These are phyloP conservation scores for Colletotrichum kahawae DNA, from an alignment of 2,329 filamentous ascomycete species.

Conservation along the genomic window DNA sequence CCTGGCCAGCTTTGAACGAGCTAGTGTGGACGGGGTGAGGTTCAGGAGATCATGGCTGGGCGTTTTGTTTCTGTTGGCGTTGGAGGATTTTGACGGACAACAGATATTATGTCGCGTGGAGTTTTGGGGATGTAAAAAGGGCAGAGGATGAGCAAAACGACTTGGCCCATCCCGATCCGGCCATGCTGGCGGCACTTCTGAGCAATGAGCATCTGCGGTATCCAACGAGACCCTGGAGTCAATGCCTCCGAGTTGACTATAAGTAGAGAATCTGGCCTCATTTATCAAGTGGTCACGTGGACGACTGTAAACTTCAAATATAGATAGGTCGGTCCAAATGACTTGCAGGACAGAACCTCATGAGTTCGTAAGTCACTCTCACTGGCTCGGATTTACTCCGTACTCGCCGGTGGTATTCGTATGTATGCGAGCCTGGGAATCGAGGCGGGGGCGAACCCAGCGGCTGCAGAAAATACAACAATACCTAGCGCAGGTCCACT, in stretches of 20 bases:
- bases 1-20: background rate
- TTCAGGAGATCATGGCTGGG: background rate
- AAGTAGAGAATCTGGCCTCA: background rate
- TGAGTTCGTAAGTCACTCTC: background rate
- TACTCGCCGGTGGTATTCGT: background rate
- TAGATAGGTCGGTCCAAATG: background rate
- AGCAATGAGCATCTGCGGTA: background rate
- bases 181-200: background rate
- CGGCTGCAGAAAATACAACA: background rate
- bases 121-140: background rate
- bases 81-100: background rate
- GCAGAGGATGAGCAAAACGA: background rate
- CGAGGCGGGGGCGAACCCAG: background rate
- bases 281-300: background rate
- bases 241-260: too few relatives aligned
- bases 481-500: background rate
- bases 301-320: background rate
- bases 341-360: background rate
- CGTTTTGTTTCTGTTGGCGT: background rate
- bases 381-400: background rate
- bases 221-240: too few relatives aligned
- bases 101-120: background rate
- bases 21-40: background rate
- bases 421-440: background rate
- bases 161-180: background rate